phyloP scores from a whole-genome alignment of 345 rosid genomes.

The Boechera stricta region DNA sequence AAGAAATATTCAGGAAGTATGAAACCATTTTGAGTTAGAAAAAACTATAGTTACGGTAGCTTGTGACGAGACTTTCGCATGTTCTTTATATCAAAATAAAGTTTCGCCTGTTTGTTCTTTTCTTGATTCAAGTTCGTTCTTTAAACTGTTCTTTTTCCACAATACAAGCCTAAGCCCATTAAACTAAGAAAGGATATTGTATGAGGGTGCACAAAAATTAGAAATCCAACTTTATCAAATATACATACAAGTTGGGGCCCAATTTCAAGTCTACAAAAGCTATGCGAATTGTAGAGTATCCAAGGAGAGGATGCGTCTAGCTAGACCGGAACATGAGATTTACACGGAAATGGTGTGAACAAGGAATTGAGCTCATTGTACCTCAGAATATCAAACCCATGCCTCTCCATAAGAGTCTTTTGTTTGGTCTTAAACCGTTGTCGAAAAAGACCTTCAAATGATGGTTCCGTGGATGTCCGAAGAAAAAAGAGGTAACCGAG shows the following conservation, averaged over 20 bases:
- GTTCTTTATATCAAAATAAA: no score
- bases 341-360: conserved; percentile 42
- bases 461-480: conserved; percentile 75
- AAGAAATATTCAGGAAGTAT: no score
- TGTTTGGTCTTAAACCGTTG: conserved; percentile 68
- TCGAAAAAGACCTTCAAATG: conserved; percentile 73
- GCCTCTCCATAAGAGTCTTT: conserved; percentile 57
- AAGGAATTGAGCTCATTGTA: conserved; percentile 53
- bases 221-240: conserved; percentile 32
- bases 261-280: conserved; percentile 2
- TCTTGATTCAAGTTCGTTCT: not conserved
- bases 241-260: conserved; percentile 21
- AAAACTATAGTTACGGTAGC: not conserved
- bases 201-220: not conserved
- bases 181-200: not conserved
- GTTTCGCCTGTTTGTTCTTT: not conserved
- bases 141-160: not conserved
- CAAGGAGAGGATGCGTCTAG: not conserved
- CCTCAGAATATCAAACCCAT: conserved; percentile 52
- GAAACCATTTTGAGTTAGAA: no score
- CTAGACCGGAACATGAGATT: conserved; percentile 12
- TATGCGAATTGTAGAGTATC: not conserved
- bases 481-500: conserved; percentile 71
- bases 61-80: no score
- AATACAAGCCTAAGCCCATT: not conserved